A percentile compares a stretch with the other conserved stretches of the same genome.
phyloP scores from a whole-genome alignment of 1,139 yeast species.

The Magnusiomyces magnusii region DNA sequence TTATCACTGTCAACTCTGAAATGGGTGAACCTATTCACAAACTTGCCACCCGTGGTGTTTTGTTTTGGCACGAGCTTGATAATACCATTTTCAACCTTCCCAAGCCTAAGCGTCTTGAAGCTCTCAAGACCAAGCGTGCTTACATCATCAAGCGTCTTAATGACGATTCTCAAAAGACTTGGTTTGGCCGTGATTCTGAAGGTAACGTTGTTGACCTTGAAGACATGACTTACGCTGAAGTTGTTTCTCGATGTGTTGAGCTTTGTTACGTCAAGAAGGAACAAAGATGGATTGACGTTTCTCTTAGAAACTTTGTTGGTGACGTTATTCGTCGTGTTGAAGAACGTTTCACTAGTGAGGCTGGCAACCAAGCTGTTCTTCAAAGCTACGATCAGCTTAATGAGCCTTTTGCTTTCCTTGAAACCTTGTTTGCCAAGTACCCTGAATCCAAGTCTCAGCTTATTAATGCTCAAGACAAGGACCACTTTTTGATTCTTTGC shows the following conservation, averaged over 20 bases:
- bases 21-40: conserved; percentile 99
- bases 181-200: conserved; percentile 76
- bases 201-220: conserved; percentile 84
- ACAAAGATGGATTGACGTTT: conserved; percentile 77
- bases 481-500: conserved; percentile 80
- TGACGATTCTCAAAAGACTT: conserved; percentile 94
- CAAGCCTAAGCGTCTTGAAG: conserved; percentile 78
- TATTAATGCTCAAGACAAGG: conserved; percentile 92
- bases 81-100: conserved; percentile 88
- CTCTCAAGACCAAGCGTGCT: conserved; percentile 74
- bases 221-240: conserved; percentile 94
- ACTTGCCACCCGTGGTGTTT: conserved; percentile 95
- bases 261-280: conserved; percentile 79
- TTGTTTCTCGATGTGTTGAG: conserved; percentile 80
- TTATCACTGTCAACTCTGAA: conserved; percentile 91
- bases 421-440: conserved; percentile 55
- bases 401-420: conserved; percentile 54
- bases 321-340: conserved; percentile 87
- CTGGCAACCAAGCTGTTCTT: conserved; percentile 49
- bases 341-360: conserved; percentile 74
- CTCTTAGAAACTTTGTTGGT: conserved; percentile 83
- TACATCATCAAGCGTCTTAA: conserved; percentile 79
- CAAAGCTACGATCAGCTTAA: conserved; percentile 67
- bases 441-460: conserved; percentile 73
- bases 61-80: conserved; percentile 91